These are phyloP conservation scores for Exophiala aquamarina DNA, from an alignment of 2,329 filamentous ascomycete species.

Conservation along the genomic window DNA sequence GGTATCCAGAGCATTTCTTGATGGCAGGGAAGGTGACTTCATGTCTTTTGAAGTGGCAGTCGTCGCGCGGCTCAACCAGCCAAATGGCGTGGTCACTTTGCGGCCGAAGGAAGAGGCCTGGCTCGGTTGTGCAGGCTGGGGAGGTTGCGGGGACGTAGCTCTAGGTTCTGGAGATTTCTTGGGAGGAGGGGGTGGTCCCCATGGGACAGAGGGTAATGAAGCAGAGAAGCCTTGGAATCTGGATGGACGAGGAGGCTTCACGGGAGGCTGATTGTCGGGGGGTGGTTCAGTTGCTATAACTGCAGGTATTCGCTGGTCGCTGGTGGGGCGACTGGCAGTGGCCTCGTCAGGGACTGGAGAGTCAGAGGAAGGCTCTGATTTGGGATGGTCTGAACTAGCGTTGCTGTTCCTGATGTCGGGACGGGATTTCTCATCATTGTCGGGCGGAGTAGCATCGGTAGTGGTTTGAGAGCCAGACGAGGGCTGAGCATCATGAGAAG, in stretches of 20 bases:
- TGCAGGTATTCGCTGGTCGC: slow-evolving; percentile 10
- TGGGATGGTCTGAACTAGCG: too few relatives aligned
- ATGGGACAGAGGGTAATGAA: slow-evolving; percentile 70
- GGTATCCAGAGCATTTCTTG: slow-evolving; percentile 39
- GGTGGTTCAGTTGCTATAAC: slow-evolving; percentile 9
- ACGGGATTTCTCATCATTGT: too few relatives aligned
- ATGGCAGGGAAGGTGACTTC: slow-evolving; percentile 57
- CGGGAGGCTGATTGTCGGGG: slow-evolving; percentile 18
- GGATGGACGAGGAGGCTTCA: slow-evolving; percentile 57
- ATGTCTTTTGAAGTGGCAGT: slow-evolving; percentile 51
- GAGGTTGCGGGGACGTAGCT: slow-evolving; percentile 33
- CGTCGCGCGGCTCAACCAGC: slow-evolving; percentile 45
- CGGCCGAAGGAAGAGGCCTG: slow-evolving; percentile 46
- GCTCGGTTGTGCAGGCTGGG: slow-evolving; percentile 13
- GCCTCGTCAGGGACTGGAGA: not conserved
- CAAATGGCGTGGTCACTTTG: slow-evolving; percentile 85
- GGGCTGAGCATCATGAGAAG: too few relatives aligned
- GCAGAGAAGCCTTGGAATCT: slow-evolving; percentile 68
- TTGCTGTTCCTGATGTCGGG: too few relatives aligned
- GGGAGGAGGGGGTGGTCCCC: slow-evolving; percentile 52
- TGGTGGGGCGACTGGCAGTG: not conserved
- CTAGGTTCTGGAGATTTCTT: slow-evolving; percentile 28
- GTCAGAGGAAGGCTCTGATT: not conserved
- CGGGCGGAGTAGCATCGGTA: too few relatives aligned
- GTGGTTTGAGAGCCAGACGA: too few relatives aligned